Base-by-base conservation (phyloP, 768 basidiomycete species). In the Ramaria rubella region DNA sequence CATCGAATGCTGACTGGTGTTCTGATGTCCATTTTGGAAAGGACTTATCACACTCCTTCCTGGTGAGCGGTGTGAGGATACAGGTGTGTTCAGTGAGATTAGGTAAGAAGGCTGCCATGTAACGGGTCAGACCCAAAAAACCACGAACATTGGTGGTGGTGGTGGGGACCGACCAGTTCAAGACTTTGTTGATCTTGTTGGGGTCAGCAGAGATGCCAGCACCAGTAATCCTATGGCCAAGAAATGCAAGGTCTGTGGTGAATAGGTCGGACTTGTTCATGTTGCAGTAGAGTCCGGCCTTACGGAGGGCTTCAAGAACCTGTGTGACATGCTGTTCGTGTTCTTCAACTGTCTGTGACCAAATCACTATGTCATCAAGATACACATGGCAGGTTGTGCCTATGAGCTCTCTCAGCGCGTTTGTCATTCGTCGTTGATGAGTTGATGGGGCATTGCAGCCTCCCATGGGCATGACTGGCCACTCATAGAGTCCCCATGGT, bases 331-430 rank as follows among this genome's bases (percentile, higher is more conserved):
- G 65, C 1, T 27, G 0, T 0, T 57, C 38, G 26, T 77, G 76
- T 49, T 75, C 70, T 3, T 70, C 70, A 0, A 72, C 17, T 0
- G 63, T 58, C 0, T 73, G 9, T 0, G 75, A 79, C 71, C 73
- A 78, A 24, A 78, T 75, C 14, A 79, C 63, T 40, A 78, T 74
- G 50, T 78, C 70, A 53, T 79, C 74, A 0, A 78, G 62, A 57
- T 79, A 78, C 0, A 76, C 67, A 54, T 78, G 72, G 50, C 74
- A 74, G 44, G 77, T 69, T 1, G 64, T 62, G 0, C 77, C 75
- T 26, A 81, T 68, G 11, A 63, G 62, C 0, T 65, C 58, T 0
- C 60, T 44, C 0, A 81, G 63, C 0, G 74, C 72, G 2, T 58
- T 51, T 3, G 65, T 72, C 48, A 77, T 70, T 0, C 69, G 57